Evolutionary conservation across 2,329 filamentous ascomycete species (phyloP), one percentile per base, ranked within the genome.

Genomic region (Bipolaris oryzae): DNA sequence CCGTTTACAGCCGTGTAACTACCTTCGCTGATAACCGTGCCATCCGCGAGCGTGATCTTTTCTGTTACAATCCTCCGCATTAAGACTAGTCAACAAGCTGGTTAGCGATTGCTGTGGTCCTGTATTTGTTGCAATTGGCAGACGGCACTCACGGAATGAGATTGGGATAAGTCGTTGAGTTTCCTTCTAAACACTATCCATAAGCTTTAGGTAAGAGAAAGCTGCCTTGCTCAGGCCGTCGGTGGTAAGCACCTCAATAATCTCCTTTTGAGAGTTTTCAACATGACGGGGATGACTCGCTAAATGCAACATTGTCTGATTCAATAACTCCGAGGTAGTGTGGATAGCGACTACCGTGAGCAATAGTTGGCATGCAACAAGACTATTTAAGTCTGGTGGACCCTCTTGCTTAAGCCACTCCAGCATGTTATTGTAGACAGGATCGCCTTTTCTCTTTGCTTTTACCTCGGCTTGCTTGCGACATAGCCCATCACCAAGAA

Each of bases 401-500:
- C 23, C 13, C 21, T 55, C 34, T 4, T n/a, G 31, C 15, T 55
- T 46, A 6, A 21, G 15, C 46, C 47, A 51, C 4, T 55, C 41
- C n/a, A 55, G 13, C 18, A 31, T 31, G n/a, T 55, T 41, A 4
- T 50, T 46, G 23, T 41, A 55, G 0, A n/a, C 2, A 1, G 21
- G 28, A 11, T 39, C 31, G 1, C 2, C 23, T 25, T 25, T 25
- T 6, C 6, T 1, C 23, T 25, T 7, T 25, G 7, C 23, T 9
- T 25, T 7, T 25, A 7, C 23, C 23, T 7, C 7, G 5, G 23
- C 23, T 25, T 25, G 7, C 5, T 25, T 76, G 21, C 70, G 69
- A 49, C 74, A 75, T 6, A 78, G 61, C 5, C 61, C 56, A 3
- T 73, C 64, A 16, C 79, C 77, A 28, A 77, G 70, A 49, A 80